Conservation (phyloP, 345 rosid genomes). For the Populus ilicifolia region DNA sequence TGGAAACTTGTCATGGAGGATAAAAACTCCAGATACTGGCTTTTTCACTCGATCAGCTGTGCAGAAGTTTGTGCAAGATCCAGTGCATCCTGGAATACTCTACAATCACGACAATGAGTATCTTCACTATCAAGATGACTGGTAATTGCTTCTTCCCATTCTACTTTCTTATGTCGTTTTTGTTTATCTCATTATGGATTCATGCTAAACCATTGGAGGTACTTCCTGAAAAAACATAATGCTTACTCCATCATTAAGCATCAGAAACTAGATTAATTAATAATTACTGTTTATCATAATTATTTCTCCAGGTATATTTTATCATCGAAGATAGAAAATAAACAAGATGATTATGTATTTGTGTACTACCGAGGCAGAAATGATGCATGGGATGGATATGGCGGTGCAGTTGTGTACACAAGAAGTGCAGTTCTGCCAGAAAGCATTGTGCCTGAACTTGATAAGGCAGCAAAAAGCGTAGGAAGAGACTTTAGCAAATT, state of each 20-base stretch:
- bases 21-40: constrained; percentile 64
- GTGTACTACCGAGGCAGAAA: constrained; percentile 85
- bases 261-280: not conserved
- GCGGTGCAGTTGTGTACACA: constrained; percentile 91
- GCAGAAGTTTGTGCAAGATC: constrained; percentile 77
- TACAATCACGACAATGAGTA: constrained; percentile 89
- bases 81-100: constrained; percentile 62
- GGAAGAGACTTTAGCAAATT: constrained; percentile 79
- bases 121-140: constrained; percentile 95
- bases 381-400: constrained; percentile 99
- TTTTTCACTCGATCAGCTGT: constrained; percentile 68
- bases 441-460: constrained; percentile 76
- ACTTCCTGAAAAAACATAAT: not conserved
- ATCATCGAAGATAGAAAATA: constrained; percentile 70
- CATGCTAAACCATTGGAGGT: not conserved
- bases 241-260: not conserved
- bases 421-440: constrained; percentile 68
- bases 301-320: constrained; percentile 62
- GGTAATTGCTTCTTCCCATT: constrained; percentile 39
- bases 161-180: not conserved
- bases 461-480: constrained; percentile 67
- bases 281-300: not conserved
- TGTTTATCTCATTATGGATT: not conserved
- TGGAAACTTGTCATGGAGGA: constrained; percentile 82
- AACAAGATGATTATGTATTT: constrained; percentile 67